phyloP scores from a whole-genome alignment of 345 rosid genomes.

The Eucalyptus erythrocorys region DNA sequence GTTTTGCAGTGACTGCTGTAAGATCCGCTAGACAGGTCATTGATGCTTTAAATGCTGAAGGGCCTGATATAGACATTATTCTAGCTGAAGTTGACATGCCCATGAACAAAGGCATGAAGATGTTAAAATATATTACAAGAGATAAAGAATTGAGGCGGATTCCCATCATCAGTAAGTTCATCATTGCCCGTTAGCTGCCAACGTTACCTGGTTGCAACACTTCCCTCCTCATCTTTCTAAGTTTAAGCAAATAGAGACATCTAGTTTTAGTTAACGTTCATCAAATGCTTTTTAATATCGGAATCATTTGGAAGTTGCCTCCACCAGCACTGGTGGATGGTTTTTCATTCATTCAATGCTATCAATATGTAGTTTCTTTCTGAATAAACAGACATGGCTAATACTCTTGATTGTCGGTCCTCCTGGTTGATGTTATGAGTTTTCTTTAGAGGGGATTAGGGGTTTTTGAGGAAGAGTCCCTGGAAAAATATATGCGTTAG shows the following conservation, averaged over 20 bases:
- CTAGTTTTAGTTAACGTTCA: neutral
- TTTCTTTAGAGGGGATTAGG: neutral
- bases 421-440: neutral
- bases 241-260: neutral
- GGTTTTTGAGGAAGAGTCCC: neutral
- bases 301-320: neutral
- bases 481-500: neutral
- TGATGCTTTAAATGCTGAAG: slow-evolving; percentile 94
- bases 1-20: slow-evolving; percentile 69
- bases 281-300: neutral
- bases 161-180: slow-evolving; percentile 90
- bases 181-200: neutral
- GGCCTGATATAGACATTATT: slow-evolving; percentile 87
- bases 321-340: neutral
- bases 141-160: slow-evolving; percentile 78
- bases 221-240: neutral
- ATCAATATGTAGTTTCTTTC: neutral
- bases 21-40: slow-evolving; percentile 92
- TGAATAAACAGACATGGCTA: neutral
- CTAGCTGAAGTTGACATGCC: slow-evolving; percentile 97
- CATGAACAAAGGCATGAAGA: slow-evolving; percentile 90
- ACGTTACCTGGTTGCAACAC: neutral
- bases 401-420: neutral
- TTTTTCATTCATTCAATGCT: neutral
- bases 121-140: slow-evolving; percentile 80